phyloP scores from a whole-genome alignment of 805 yeast genomes.

The Saccharomycopsis microspora region DNA sequence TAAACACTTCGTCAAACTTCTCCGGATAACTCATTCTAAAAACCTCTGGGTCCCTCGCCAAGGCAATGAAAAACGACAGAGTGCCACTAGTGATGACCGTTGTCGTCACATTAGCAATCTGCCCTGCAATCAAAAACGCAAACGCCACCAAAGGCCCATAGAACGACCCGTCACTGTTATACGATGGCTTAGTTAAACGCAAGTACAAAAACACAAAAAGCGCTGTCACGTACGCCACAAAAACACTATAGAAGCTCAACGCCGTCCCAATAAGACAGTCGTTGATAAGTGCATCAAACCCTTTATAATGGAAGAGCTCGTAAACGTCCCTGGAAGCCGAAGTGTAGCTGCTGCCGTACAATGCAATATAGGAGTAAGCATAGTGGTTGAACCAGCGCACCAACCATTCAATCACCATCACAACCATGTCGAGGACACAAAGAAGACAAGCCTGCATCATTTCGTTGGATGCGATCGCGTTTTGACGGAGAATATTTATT shows the following conservation, averaged over 20 bases:
- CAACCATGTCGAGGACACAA: slow-evolving; percentile 43
- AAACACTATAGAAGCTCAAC: slow-evolving; percentile 60
- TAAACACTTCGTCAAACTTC: slow-evolving; percentile 50
- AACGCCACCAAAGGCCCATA: slow-evolving; percentile 70
- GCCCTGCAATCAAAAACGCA: slow-evolving; percentile 60
- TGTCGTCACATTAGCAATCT: slow-evolving; percentile 61
- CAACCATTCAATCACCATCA: slow-evolving; percentile 65
- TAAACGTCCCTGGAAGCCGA: slow-evolving; percentile 75
- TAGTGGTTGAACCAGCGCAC: slow-evolving; percentile 82
- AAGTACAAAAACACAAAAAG: slow-evolving; percentile 56
- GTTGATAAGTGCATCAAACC: slow-evolving; percentile 74
- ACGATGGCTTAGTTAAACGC: slow-evolving; percentile 54
- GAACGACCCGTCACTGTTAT: slow-evolving; percentile 46
- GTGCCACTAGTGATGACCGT: slow-evolving; percentile 74
- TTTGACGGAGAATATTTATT: slow-evolving; percentile 39
- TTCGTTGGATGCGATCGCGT: slow-evolving; percentile 40
- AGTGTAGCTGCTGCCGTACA: slow-evolving; percentile 73
- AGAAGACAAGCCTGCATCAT: slow-evolving; percentile 40
- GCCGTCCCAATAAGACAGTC: slow-evolving; percentile 77
- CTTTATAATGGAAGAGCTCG: slow-evolving; percentile 65
- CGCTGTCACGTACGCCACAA: slow-evolving; percentile 58
- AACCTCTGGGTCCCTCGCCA: slow-evolving; percentile 78
- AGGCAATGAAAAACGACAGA: slow-evolving; percentile 73
- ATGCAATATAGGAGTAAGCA: slow-evolving; percentile 77
- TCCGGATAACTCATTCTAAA: slow-evolving; percentile 64